phyloP scores from a whole-genome alignment of 768 basidiomycete genomes.

The Gelatoporia subvermispora region DNA sequence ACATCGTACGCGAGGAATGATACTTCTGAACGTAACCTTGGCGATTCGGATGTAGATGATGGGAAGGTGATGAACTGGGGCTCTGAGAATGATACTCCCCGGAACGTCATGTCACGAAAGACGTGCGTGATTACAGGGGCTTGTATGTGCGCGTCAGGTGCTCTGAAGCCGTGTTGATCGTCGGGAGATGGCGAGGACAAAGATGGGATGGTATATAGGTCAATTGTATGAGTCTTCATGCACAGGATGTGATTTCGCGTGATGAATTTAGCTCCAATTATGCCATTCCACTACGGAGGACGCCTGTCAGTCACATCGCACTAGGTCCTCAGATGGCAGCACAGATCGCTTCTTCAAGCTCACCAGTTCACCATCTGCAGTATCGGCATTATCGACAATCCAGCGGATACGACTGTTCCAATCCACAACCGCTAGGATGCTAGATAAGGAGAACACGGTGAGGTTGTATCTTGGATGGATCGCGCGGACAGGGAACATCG shows the following conservation, averaged over 20 bases:
- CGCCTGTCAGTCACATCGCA: background rate
- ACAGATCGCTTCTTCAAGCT: slow-evolving; percentile 4
- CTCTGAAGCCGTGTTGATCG: background rate
- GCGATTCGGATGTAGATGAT: background rate
- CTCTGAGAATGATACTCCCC: slow-evolving; percentile 22
- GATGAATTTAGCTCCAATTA: slow-evolving; percentile 41
- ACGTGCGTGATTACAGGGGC: slow-evolving; percentile 9
- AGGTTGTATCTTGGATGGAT: slow-evolving; percentile 16
- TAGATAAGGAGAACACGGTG: slow-evolving; percentile 27
- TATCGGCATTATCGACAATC: slow-evolving; percentile 16
- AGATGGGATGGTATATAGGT: slow-evolving; percentile 33
- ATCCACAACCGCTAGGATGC: slow-evolving; percentile 32
- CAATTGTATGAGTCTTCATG: slow-evolving; percentile 47
- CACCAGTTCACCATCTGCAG: slow-evolving; percentile 30
- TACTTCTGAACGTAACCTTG: slow-evolving; percentile 31
- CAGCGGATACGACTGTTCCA: slow-evolving; percentile 28
- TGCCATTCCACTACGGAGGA: slow-evolving; percentile 33
- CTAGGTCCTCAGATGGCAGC: background rate
- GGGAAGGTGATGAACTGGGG: background rate
- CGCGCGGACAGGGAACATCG: slow-evolving; percentile 11
- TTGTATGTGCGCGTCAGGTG: background rate
- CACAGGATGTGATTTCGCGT: slow-evolving; percentile 45
- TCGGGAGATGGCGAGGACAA: background rate
- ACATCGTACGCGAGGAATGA: slow-evolving; percentile 40
- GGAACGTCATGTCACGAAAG: slow-evolving; percentile 30